phyloP scores from a whole-genome alignment of 257 asterid genomes.

The Fraxinus cuspidata region DNA sequence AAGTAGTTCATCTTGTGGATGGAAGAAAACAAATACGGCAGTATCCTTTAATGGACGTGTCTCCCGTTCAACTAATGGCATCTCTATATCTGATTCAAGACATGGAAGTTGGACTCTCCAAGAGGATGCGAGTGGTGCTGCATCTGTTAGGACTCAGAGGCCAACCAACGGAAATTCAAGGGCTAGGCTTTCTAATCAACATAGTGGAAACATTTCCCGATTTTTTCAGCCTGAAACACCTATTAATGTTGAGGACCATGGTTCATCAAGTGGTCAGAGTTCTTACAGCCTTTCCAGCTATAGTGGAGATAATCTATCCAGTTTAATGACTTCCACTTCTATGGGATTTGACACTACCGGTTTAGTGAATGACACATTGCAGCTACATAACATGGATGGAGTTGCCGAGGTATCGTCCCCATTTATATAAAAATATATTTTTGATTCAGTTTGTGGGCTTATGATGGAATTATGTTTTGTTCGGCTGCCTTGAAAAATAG shows the following conservation, averaged over 20 bases:
- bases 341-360: slow-evolving; percentile 39
- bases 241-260: slow-evolving; percentile 29
- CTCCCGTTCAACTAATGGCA: slow-evolving; percentile 39
- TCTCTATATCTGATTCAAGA: slow-evolving; percentile 45
- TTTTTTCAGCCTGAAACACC: slow-evolving; percentile 34
- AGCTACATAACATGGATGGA: slow-evolving; percentile 55
- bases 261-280: slow-evolving; percentile 46
- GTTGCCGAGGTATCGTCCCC: slow-evolving; percentile 60
- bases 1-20: slow-evolving; percentile 48
- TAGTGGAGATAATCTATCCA: slow-evolving; percentile 35
- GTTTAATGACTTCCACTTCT: slow-evolving; percentile 18
- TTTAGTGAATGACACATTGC: slow-evolving; percentile 39
- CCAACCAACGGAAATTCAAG: slow-evolving; percentile 38
- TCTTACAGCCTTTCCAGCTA: slow-evolving; percentile 44
- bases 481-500: slow-evolving; percentile 1
- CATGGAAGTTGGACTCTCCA: slow-evolving; percentile 34
- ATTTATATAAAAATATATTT: slow-evolving; percentile 1
- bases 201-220: slow-evolving; percentile 35
- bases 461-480: not conserved
- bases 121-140: slow-evolving; percentile 33
- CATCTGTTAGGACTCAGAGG: slow-evolving; percentile 49
- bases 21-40: slow-evolving; percentile 32
- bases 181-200: slow-evolving; percentile 36
- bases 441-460: not conserved
- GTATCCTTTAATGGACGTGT: slow-evolving; percentile 27